Evolutionary conservation across 768 basidiomycete species (phyloP).

Genomic region (Auricularia cornea): DNA sequence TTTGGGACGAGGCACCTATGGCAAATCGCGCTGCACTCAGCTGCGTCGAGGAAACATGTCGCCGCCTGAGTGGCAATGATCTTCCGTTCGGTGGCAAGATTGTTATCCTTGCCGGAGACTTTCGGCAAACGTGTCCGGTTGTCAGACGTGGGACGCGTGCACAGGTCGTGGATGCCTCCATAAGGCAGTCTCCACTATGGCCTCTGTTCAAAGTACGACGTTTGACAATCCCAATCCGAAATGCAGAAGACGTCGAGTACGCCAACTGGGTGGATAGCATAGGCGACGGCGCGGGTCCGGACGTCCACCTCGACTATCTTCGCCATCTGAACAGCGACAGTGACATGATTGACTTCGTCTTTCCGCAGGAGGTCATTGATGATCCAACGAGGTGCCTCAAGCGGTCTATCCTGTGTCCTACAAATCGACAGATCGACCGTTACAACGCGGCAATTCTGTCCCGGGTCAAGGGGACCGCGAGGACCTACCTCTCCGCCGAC

Average conservation of each 20-base stretch:
- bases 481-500: no score
- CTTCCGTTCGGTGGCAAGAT: slow-evolving; percentile 31
- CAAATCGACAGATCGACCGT: no score
- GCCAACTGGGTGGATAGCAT: slow-evolving; percentile 30
- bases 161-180: neutral
- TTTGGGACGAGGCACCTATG: no score
- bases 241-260: slow-evolving; percentile 28
- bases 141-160: slow-evolving; percentile 21
- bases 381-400: slow-evolving; percentile 22
- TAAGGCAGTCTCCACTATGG: slow-evolving; percentile 18
- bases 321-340: slow-evolving; percentile 5
- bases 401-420: no score
- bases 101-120: slow-evolving; percentile 31
- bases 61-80: slow-evolving; percentile 5
- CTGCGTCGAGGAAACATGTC: no score
- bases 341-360: slow-evolving; percentile 21
- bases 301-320: slow-evolving; percentile 18
- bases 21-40: no score
- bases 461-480: no score
- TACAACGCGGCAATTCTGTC: no score
- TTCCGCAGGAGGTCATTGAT: slow-evolving; percentile 16
- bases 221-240: slow-evolving; percentile 28
- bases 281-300: slow-evolving; percentile 25
- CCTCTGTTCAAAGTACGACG: slow-evolving; percentile 17
- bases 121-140: slow-evolving; percentile 34